Evolutionary conservation across 2,329 filamentous ascomycete species (phyloP), one percentile per base, ranked within the genome.

Genomic region (Stemphylium lycopersici): DNA sequence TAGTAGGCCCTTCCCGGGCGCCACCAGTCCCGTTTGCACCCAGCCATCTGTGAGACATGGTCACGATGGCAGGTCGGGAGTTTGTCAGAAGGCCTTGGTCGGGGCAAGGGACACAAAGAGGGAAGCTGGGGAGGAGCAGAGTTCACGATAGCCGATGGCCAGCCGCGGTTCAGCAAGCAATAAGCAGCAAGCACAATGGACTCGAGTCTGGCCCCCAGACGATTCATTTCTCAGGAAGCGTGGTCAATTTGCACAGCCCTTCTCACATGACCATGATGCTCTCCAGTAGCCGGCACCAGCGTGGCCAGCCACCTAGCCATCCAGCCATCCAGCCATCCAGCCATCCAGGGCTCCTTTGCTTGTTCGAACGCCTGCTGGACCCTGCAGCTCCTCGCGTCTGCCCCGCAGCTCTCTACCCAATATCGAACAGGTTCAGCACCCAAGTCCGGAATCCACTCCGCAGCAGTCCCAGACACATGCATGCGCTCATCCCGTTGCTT

Each of bases 341-440:
- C 22, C 22, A 24, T 24, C n/a, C 10, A 37, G 18, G 41, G 24
- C 49, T 48, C 48, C 37, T 33, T 54, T 52, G 37, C 48, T 55
- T 53, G 49, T 50, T 49, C 39, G 26, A 31, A 51, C 51, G 49
- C 55, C 24, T 32, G 37, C 51, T 55, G 44, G 63, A 65, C 63
- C 63, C 65, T 65, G 63, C 62, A 61, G 58, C 43, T 32, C 56
- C 42, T 51, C 50, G 48, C 47, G 55, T 42, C 39, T 32, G 46
- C 65, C 65, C 61, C 63, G 61, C 62, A 62, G 52, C 59, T 38
- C 48, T 53, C 20, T 52, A 24, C 24, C 40, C 45, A 32, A 43
- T 34, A 16, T 26, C 32, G 33, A 24, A 20, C 47, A 46, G 6
- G 36, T 44, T 31, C 36, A 24, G 44, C 44, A 43, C 33, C 37